Conservation (phyloP, 495 filamentous ascomycete species). For the Rostrohypoxylon terebratum region DNA sequence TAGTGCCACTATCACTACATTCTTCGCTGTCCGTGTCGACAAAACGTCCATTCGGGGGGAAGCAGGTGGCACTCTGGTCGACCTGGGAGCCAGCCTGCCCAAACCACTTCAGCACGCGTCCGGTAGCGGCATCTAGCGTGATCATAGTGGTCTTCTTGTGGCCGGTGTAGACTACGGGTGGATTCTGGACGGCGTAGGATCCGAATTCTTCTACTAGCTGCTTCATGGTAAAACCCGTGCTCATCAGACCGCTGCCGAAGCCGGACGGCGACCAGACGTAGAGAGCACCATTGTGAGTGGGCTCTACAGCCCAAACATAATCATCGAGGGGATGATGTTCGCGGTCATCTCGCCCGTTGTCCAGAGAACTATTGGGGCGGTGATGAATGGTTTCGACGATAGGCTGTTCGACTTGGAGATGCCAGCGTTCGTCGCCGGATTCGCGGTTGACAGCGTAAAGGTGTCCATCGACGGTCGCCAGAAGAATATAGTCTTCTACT, state of each 20-base stretch:
- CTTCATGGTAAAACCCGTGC: constrained; percentile 87
- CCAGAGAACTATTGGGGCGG: constrained; percentile 71
- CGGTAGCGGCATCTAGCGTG: constrained; percentile 86
- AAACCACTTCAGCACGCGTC: constrained; percentile 71
- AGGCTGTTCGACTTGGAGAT: constrained; percentile 81
- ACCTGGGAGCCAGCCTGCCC: constrained; percentile 57
- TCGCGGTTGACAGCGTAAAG: constrained; percentile 93
- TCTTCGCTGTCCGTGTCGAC: constrained; percentile 69
- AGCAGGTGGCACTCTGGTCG: constrained; percentile 67
- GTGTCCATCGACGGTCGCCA: constrained; percentile 98
- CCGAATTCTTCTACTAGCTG: constrained; percentile 80
- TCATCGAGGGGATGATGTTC: constrained; percentile 75
- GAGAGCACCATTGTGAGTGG: constrained; percentile 86
- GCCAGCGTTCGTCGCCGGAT: constrained; percentile 85
- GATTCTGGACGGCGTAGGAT: constrained; percentile 73
- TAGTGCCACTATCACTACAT: constrained; percentile 75
- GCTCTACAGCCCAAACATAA: constrained; percentile 97
- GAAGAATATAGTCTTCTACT: constrained; percentile 98
- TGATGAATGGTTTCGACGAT: constrained; percentile 92
- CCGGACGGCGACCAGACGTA: constrained; percentile 85
- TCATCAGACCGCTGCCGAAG: constrained; percentile 75
- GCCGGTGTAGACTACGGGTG: constrained; percentile 86
- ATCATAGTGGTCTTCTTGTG: constrained; percentile 90
- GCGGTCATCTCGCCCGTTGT: constrained; percentile 60
- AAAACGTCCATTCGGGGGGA: constrained; percentile 69